A percentile compares a stretch with the other conserved stretches of the same genome.
Conservation (phyloP, 805 yeast species). For the Saturnispora quitensis region DNA sequence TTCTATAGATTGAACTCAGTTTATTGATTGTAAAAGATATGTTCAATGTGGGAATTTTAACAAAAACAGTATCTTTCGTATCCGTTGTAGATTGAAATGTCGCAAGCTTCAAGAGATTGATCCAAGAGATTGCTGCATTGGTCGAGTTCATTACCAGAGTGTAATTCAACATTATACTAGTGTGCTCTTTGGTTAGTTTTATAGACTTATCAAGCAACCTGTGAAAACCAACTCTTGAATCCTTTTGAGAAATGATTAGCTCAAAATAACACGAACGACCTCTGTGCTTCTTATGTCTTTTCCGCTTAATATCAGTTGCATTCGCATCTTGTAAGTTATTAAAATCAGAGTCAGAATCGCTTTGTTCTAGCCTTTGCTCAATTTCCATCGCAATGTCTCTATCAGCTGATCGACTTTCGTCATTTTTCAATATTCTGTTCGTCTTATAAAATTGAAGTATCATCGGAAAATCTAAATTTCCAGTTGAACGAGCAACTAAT, state of each 20-base stretch:
- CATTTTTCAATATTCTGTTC: slow-evolving; percentile 27
- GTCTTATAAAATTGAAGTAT: slow-evolving; percentile 53
- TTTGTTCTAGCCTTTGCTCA: background rate
- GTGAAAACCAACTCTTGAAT: slow-evolving; percentile 41
- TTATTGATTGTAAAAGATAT: slow-evolving; percentile 28
- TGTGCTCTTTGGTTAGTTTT: slow-evolving; percentile 31
- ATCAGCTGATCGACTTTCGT: slow-evolving; percentile 3
- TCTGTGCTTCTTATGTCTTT: slow-evolving; percentile 11
- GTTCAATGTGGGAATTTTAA: slow-evolving; percentile 39
- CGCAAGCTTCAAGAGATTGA: slow-evolving; percentile 42
- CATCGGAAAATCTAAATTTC: slow-evolving; percentile 41
- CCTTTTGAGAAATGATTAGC: slow-evolving; percentile 11
- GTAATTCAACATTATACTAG: slow-evolving; percentile 24
- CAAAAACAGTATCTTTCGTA: slow-evolving; percentile 12
- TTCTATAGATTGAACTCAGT: background rate
- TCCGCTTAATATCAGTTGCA: slow-evolving; percentile 1
- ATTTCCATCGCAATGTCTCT: slow-evolving; percentile 2
- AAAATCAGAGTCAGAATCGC: background rate
- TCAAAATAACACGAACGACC: slow-evolving; percentile 13
- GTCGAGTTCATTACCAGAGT: slow-evolving; percentile 48
- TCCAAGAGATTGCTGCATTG: slow-evolving; percentile 53
- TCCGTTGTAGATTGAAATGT: slow-evolving; percentile 26
- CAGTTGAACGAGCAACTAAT: slow-evolving; percentile 62
- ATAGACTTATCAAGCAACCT: slow-evolving; percentile 66
- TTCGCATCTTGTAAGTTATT: background rate